These are phyloP conservation scores for Boletus edulis DNA, from an alignment of 768 basidiomycete genomes.

Conservation along the genomic window DNA sequence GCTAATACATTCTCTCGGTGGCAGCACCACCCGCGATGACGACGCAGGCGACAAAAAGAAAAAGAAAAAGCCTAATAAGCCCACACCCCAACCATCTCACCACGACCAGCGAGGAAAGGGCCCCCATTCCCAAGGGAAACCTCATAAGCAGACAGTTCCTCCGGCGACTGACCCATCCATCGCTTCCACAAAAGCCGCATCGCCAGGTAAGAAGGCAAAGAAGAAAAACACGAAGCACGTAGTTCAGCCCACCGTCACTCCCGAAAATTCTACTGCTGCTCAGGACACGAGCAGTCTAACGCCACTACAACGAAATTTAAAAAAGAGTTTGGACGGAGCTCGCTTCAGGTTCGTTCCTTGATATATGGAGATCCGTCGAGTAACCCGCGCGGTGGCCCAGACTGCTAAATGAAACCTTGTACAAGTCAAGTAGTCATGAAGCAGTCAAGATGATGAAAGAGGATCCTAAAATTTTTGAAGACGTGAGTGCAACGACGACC, in stretches of 20 bases:
- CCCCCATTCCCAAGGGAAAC: not conserved
- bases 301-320: conserved; percentile 73
- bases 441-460: conserved; percentile 82
- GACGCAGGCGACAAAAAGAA: conserved; percentile 24
- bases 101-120: conserved; percentile 4
- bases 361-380: not conserved
- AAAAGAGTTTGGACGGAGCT: conserved; percentile 79
- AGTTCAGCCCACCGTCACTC: conserved; percentile 20
- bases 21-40: conserved; percentile 13
- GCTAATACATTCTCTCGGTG: conserved; percentile 48
- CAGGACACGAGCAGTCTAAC: conserved; percentile 46
- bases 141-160: conserved; percentile 2
- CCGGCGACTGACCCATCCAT: conserved; percentile 7
- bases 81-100: conserved; percentile 3
- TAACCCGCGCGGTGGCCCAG: conserved; percentile 37
- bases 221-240: conserved; percentile 19
- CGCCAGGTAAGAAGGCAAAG: conserved; percentile 14
- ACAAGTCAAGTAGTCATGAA: conserved; percentile 77
- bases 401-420: conserved; percentile 89
- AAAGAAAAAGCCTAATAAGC: conserved; percentile 3
- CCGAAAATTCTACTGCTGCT: conserved; percentile 11
- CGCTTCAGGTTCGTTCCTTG: conserved; percentile 62
- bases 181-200: not conserved
- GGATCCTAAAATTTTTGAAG: conserved; percentile 77
- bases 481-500: conserved; percentile 47